These are phyloP conservation scores for Trametes hirsuta DNA, from an alignment of 1,284 basidiomycete species.

Conservation along the genomic window DNA sequence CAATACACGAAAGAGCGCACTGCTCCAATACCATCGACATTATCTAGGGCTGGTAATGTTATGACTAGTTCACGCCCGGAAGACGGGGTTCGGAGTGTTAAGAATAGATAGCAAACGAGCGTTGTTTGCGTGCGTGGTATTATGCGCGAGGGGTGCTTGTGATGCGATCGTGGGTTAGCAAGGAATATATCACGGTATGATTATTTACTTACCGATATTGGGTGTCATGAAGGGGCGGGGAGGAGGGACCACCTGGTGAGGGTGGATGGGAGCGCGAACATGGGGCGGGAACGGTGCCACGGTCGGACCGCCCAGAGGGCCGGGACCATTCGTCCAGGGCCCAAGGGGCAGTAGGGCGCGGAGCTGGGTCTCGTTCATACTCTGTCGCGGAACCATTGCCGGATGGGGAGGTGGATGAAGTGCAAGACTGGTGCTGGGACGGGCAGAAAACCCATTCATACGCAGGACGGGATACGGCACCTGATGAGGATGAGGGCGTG, in stretches of 20 bases:
- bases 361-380: constrained; percentile 58
- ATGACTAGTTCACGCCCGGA: constrained; percentile 26
- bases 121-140: constrained; percentile 29
- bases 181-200: background rate
- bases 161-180: constrained; percentile 10
- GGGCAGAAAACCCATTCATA: constrained; percentile 54
- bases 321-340: constrained; percentile 12
- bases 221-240: constrained; percentile 22
- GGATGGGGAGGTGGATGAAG: constrained; percentile 44
- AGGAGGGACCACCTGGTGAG: constrained; percentile 12
- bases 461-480: constrained; percentile 13
- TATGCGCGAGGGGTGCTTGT: constrained; percentile 20
- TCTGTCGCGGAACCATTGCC: constrained; percentile 38
- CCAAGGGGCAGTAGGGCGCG: constrained; percentile 40
- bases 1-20: constrained; percentile 27
- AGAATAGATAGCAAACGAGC: constrained; percentile 40
- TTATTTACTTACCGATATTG: constrained; percentile 17
- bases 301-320: constrained; percentile 9
- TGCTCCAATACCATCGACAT: constrained; percentile 27
- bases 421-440: constrained; percentile 63
- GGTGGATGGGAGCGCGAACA: background rate
- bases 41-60: constrained; percentile 33
- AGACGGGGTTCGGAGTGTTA: constrained; percentile 33
- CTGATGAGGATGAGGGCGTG: constrained; percentile 5
- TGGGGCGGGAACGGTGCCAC: background rate